phyloP scores from a whole-genome alignment of 108 stramenopile species.

The Discostella pseudostelligera region DNA sequence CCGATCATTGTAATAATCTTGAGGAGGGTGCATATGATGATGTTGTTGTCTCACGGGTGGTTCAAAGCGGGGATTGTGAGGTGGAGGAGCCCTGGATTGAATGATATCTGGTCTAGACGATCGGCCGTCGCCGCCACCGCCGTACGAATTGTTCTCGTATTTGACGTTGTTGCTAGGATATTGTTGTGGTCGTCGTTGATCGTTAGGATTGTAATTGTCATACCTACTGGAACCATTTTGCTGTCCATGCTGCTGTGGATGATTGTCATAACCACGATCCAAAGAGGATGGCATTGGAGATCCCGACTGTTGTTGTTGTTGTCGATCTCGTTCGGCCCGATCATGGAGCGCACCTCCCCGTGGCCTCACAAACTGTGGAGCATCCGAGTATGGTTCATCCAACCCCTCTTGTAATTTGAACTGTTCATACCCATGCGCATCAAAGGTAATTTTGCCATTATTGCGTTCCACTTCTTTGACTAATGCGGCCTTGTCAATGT shows the following conservation, averaged over 20 bases:
- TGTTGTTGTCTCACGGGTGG: neutral
- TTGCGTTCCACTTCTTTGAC: conserved; percentile 62
- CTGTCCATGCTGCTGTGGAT: too few species aligned
- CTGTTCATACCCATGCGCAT: conserved; percentile 68
- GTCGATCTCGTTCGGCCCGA: conserved; percentile 39
- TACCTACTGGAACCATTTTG: too few species aligned
- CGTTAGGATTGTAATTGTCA: conserved; percentile 1
- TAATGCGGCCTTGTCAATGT: conserved; percentile 69
- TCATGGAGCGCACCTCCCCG: conserved; percentile 59
- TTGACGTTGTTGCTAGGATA: too few species aligned
- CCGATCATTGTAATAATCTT: too few species aligned
- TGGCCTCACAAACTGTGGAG: conserved; percentile 68
- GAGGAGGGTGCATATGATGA: neutral
- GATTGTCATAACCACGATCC: too few species aligned
- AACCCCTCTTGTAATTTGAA: conserved; percentile 43
- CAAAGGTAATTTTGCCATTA: conserved; percentile 75
- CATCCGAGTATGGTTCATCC: conserved; percentile 57
- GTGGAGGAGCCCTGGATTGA: too few species aligned
- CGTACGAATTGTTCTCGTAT: too few species aligned
- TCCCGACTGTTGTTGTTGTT: neutral
- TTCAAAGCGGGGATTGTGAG: too few species aligned
- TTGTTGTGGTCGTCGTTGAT: conserved; percentile 9
- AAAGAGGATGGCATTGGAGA: too few species aligned
- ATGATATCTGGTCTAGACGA: neutral
- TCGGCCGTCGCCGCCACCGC: too few species aligned